phyloP scores from a whole-genome alignment of 2,329 filamentous ascomycete species.

The Teratosphaeriaceae sp. region DNA sequence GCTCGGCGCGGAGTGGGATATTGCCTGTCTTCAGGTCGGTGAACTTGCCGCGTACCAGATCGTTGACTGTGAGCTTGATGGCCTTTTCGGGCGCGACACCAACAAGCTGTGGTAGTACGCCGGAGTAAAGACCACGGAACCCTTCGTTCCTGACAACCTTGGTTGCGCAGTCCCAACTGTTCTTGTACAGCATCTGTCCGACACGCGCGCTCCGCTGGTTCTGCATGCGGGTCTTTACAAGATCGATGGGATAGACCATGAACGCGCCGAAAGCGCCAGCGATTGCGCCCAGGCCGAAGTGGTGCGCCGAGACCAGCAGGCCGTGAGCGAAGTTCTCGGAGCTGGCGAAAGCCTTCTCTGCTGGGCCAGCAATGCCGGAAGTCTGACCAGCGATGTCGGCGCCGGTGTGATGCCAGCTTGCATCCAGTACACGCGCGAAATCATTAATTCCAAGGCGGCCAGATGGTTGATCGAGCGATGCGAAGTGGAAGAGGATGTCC shows the following conservation, averaged over 20 bases:
- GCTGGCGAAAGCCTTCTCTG: conserved; percentile 49
- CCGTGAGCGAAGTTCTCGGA: conserved; percentile 55
- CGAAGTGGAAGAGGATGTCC: conserved; percentile 98
- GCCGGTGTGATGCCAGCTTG: conserved; percentile 59
- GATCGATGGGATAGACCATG: conserved; percentile 98
- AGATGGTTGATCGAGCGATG: conserved; percentile 81
- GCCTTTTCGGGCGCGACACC: conserved; percentile 99
- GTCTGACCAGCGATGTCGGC: conserved; percentile 37
- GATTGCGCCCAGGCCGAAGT: conserved; percentile 81
- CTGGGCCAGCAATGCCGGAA: conserved; percentile 42
- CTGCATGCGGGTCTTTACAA: conserved; percentile 98
- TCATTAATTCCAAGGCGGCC: conserved; percentile 75
- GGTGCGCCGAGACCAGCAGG: conserved; percentile 72
- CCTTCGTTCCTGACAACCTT: conserved; percentile 95
- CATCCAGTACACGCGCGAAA: conserved; percentile 91
- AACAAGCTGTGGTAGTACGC: conserved; percentile 88
- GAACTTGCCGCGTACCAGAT: conserved; percentile 72
- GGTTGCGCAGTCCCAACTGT: conserved; percentile 88
- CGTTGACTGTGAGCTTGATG: conserved; percentile 98
- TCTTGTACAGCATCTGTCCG: conserved; percentile 88
- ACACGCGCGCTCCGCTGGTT: conserved; percentile 82
- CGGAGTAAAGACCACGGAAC: conserved; percentile 82
- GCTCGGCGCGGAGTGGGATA: conserved; percentile 65
- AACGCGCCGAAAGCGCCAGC: conserved; percentile 97
- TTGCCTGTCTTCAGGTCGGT: conserved; percentile 65